phyloP scores from a whole-genome alignment of 805 yeast species.

The Ogataea salicorniae region DNA sequence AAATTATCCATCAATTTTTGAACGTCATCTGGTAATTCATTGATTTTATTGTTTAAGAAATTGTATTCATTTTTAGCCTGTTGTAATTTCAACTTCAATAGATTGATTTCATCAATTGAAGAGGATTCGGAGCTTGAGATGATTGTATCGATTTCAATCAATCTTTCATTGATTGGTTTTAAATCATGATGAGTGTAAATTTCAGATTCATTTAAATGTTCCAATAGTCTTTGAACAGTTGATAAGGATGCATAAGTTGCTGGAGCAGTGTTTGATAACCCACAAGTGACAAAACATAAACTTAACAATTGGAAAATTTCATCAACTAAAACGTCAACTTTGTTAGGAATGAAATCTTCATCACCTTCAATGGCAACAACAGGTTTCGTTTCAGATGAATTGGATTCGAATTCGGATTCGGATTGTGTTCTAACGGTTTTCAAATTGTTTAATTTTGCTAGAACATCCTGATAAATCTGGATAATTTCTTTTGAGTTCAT shows the following conservation, averaged over 20 bases:
- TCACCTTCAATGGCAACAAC: conserved; percentile 8
- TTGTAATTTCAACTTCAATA: conserved; percentile 61
- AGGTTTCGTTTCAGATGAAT: conserved; percentile 24
- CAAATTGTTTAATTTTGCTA: conserved; percentile 48
- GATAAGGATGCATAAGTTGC: conserved; percentile 88
- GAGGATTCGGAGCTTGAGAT: conserved; percentile 47
- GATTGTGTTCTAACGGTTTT: conserved; percentile 38
- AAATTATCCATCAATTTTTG: conserved; percentile 52
- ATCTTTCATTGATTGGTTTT: conserved; percentile 66
- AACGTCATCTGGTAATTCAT: conserved; percentile 47
- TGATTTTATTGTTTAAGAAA: conserved; percentile 51
- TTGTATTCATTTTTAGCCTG: conserved; percentile 56
- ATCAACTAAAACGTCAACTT: conserved; percentile 72
- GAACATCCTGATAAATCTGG: conserved; percentile 51
- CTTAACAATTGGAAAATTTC: conserved; percentile 87
- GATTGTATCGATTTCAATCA: conserved; percentile 63
- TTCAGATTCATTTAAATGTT: conserved; percentile 74
- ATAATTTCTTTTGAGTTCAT: conserved; percentile 67
- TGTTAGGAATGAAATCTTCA: conserved; percentile 31
- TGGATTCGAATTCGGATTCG: no score
- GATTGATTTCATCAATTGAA: conserved; percentile 31
- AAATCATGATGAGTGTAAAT: conserved; percentile 84
- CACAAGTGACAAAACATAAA: conserved; percentile 86
- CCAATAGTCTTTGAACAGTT: conserved; percentile 79
- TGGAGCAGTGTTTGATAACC: conserved; percentile 84